These are phyloP conservation scores for Bruguiera gymnorhiza DNA, from an alignment of 345 rosid species.

Conservation along the genomic window DNA sequence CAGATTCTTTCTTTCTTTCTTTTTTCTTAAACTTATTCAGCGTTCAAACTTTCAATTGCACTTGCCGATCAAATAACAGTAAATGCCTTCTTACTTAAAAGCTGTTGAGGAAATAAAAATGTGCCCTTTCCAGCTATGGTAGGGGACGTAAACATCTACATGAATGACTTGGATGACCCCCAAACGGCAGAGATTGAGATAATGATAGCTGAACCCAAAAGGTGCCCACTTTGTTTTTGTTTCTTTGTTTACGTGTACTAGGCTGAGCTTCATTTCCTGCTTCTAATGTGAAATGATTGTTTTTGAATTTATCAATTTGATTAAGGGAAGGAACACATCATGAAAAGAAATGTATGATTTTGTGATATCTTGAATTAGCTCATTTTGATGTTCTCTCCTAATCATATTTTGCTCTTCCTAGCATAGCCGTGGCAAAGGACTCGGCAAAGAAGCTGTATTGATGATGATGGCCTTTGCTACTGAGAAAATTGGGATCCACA, in stretches of 20 bases:
- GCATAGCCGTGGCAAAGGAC: conserved; percentile 92
- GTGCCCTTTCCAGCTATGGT: conserved; percentile 58
- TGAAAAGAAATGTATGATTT: too few relatives aligned
- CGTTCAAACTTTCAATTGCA: background rate
- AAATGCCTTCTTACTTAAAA: background rate
- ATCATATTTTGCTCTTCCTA: conserved; percentile 35
- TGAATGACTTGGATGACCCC: conserved; percentile 86
- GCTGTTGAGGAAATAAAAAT: background rate
- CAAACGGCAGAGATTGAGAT: conserved; percentile 81
- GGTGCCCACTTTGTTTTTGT: conserved; percentile 35
- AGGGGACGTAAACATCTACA: conserved; percentile 89
- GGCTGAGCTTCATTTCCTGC: too few relatives aligned
- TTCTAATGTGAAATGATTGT: too few relatives aligned
- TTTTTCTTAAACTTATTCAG: too few relatives aligned
- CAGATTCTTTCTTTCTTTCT: too few relatives aligned
- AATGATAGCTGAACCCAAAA: conserved; percentile 83
- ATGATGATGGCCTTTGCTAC: conserved; percentile 88
- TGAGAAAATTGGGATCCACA: conserved; percentile 53
- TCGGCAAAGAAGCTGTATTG: conserved; percentile 82
- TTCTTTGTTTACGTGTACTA: too few relatives aligned
- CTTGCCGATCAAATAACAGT: background rate
- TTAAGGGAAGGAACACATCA: too few relatives aligned
- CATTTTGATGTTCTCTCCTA: conserved; percentile 15
- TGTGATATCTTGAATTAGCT: background rate
- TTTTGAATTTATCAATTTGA: too few relatives aligned